A percentile compares a stretch with the other conserved stretches of the same genome.
Evolutionary conservation across 352 stramenopile genomes (phyloP).

Genomic region (Globisporangium spiculum): DNA sequence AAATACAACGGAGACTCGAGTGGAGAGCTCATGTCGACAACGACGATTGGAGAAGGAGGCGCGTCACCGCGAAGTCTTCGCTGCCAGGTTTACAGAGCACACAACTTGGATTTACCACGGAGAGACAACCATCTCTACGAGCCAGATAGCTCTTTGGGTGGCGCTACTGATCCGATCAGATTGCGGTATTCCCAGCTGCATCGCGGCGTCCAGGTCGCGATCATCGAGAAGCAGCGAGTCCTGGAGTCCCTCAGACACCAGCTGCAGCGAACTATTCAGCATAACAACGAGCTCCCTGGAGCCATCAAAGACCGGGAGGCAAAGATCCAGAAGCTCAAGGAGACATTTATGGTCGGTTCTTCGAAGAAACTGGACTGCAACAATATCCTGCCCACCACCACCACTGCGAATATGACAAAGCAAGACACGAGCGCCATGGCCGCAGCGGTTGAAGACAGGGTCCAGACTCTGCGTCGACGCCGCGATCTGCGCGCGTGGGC

Average conservation of each 20-base stretch:
- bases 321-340: neutral
- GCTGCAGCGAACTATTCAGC: constrained; percentile 22
- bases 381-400: no score
- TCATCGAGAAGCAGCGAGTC: constrained; percentile 21
- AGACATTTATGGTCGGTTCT: constrained; percentile 11
- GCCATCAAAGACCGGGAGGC: constrained; percentile 23
- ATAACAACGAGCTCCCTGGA: constrained; percentile 32
- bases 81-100: neutral
- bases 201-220: constrained; percentile 26
- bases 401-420: neutral
- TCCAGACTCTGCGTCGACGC: constrained; percentile 37
- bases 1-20: neutral
- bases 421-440: neutral
- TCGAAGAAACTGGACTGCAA: constrained; percentile 15
- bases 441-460: constrained; percentile 34
- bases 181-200: constrained; percentile 37
- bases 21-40: neutral
- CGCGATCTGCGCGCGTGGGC: constrained; percentile 52
- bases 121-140: neutral
- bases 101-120: neutral
- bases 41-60: neutral
- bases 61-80: neutral
- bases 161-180: neutral
- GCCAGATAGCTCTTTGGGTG: neutral
- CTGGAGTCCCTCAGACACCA: constrained; percentile 20